Conservation (phyloP, 202 grass and related monocot genomes). For the Alloteropsis angusta region DNA sequence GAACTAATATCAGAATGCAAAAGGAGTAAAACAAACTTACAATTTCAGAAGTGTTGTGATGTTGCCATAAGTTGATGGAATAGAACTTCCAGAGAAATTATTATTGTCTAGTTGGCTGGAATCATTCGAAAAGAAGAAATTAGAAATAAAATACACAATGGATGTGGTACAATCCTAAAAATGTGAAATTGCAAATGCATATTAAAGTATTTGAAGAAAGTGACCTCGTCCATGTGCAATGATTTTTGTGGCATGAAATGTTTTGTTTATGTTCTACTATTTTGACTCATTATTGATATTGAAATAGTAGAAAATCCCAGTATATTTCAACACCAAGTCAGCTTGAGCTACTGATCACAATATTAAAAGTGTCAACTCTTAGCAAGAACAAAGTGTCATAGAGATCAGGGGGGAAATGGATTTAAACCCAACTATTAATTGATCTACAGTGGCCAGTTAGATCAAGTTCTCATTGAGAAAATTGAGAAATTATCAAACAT, state of each 20-base stretch:
- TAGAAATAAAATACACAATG: neutral
- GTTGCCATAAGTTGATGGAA: constrained; percentile 72
- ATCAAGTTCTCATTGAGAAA: neutral
- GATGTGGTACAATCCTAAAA: neutral
- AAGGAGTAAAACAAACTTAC: constrained; percentile 46
- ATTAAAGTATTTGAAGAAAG: neutral
- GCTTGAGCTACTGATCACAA: neutral
- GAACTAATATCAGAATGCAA: neutral
- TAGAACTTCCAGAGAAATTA: constrained; percentile 80
- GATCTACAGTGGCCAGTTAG: neutral
- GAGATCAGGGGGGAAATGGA: neutral
- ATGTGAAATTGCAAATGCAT: neutral
- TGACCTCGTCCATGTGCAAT: neutral
- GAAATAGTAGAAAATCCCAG: neutral
- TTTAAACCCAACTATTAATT: constrained; percentile 1
- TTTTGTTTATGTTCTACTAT: neutral
- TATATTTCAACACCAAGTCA: neutral
- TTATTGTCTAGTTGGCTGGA: constrained; percentile 87
- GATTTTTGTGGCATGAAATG: neutral
- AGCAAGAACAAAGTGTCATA: neutral
- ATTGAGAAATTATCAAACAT: neutral
- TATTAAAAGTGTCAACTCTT: neutral
- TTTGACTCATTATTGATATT: neutral
- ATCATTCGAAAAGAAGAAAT: constrained; percentile 12
- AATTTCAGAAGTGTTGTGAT: constrained; percentile 84